Percentiles rank a stretch among this genome's conserved stretches.
These are phyloP conservation scores for Fusarium albidum DNA, from an alignment of 2,329 filamentous ascomycete genomes.

Conservation along the genomic window DNA sequence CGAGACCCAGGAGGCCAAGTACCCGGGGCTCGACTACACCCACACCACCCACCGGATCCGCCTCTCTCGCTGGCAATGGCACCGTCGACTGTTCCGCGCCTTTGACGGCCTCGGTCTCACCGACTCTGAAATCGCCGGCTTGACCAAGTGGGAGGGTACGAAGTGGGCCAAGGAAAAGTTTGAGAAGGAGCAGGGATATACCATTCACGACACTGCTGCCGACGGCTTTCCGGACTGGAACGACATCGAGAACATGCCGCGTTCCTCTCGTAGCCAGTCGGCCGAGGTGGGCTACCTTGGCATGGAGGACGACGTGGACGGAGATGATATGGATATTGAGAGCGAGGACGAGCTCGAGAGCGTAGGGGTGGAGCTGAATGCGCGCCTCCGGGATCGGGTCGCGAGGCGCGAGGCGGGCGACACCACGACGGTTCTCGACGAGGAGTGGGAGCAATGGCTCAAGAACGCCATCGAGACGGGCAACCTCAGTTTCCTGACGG, in stretches of 20 bases:
- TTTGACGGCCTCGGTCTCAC: conserved; percentile 77
- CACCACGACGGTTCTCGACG: conserved; percentile 66
- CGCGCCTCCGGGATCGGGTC: conserved; percentile 70
- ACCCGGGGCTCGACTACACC: conserved; percentile 82
- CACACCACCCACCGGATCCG: conserved; percentile 77
- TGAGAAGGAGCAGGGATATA: conserved; percentile 76
- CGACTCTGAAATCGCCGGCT: conserved; percentile 70
- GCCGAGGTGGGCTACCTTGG: conserved; percentile 28
- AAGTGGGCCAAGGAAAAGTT: conserved; percentile 84
- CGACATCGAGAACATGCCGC: conserved; percentile 38
- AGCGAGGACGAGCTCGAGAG: conserved; percentile 61
- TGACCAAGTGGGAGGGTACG: conserved; percentile 86
- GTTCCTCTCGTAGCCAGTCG: conserved; percentile 19
- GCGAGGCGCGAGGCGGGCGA: conserved; percentile 70
- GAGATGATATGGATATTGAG: conserved; percentile 56
- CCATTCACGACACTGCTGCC: conserved; percentile 75
- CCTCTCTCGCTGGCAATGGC: conserved; percentile 80
- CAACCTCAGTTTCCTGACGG: conserved; percentile 57
- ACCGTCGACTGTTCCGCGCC: conserved; percentile 77
- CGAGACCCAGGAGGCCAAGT: conserved; percentile 81
- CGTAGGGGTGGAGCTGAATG: conserved; percentile 69
- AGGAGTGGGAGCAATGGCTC: conserved; percentile 79
- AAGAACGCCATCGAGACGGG: conserved; percentile 75
- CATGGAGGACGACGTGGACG: conserved; percentile 40
- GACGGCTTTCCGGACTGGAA: conserved; percentile 71